Conservation (phyloP, 192 early-diverging fungal genomes). For the Podila verticillata region DNA sequence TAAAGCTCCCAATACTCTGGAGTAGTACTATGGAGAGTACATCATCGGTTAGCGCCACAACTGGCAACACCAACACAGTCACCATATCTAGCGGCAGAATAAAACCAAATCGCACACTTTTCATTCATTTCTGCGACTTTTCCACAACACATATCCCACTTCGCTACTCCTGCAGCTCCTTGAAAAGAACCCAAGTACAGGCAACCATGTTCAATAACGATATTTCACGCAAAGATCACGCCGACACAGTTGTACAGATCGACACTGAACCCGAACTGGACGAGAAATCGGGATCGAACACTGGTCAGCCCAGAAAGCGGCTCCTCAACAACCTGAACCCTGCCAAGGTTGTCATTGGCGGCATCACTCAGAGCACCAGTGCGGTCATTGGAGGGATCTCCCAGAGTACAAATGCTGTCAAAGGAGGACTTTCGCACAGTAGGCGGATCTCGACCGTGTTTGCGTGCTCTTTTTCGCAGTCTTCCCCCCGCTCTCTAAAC, state of each 20-base stretch:
- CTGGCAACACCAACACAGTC: no score
- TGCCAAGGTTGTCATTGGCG: slow-evolving; percentile 16
- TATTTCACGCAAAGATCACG: background rate
- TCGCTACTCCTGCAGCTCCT: no score
- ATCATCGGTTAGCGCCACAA: no score
- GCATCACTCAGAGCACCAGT: background rate
- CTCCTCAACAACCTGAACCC: slow-evolving; percentile 17
- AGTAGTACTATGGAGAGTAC: no score
- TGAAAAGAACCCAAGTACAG: no score
- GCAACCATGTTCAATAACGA: background rate
- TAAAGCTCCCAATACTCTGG: no score
- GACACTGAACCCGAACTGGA: background rate
- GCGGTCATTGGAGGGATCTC: slow-evolving; percentile 24
- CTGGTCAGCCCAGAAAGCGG: slow-evolving; percentile 6
- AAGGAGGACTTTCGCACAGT: slow-evolving; percentile 24
- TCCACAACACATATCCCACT: no score
- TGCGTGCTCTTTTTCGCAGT: background rate
- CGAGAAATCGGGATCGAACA: background rate
- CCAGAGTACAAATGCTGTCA: slow-evolving; percentile 22
- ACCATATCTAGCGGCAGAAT: no score
- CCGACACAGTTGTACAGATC: background rate
- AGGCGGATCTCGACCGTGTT: background rate
- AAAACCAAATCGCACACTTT: no score
- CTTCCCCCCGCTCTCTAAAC: background rate
- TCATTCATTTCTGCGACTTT: no score